Evolutionary conservation across 2,329 filamentous ascomycete genomes (phyloP), one percentile per base, ranked within the genome.

Genomic region (Endoconidiophora laricicola): DNA sequence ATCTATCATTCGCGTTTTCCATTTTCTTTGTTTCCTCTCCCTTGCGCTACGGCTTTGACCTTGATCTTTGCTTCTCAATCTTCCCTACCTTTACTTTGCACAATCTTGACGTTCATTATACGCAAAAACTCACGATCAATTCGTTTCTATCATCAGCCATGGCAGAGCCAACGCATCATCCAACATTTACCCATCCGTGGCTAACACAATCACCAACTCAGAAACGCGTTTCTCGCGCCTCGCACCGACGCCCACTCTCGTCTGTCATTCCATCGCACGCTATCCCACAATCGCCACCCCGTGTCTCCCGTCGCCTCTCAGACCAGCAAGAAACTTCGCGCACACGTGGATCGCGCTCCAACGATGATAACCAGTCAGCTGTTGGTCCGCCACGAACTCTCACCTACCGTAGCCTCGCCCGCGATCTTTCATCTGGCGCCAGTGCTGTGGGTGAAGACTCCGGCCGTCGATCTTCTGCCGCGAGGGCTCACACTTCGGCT

Each of bases 221-320:
- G 50, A 52, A 49, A 22, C 50, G 50, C 46, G 50, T 52, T 38
- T 41, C 46, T 37, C 50, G 50, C 42, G 42, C 62, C 22, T 63
- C 66, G 5, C 68, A 72, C 55, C 69, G 72, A 40, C 69, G 74
- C 7, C 74, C 74, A 4, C 63, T 75, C 6, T 78, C 75, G 9
- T 66, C 71, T 5, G 68, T 67, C 22, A 61, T 74, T 16, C 66
- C 71, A 14, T 62, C 70, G 16, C 50, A 52, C 66, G 71, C 54
- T 66, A 70, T 44, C 65, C 68, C 16, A 61, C 64, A 49, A 5
- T 76, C 73, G 1, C 74, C 74, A 43, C 69, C 74, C 14, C 67
- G 66, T 44, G 55, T 73, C 23, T 62, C 63, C 50, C 70, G 74
- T 37, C 73, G 75, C 22, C 64, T 78, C 38, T 78, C 75, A 2